Base-by-base conservation (phyloP, 805 yeast genomes). In the Candida krabiensis region DNA sequence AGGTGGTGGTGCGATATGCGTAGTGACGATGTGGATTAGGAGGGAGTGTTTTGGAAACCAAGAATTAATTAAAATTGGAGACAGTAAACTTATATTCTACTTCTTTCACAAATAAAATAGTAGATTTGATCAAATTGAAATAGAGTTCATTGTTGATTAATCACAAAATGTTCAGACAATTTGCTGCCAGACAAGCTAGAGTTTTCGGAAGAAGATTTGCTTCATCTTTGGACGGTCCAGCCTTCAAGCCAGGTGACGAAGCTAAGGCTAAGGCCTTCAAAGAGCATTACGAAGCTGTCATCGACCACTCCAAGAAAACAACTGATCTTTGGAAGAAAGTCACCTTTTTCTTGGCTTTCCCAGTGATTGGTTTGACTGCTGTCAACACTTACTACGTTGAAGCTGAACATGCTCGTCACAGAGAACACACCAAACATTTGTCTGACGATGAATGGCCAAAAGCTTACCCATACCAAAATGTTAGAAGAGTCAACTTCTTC, bases 391-490 rank as follows among this genome's bases (percentile, higher is more conserved):
- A 76, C 67, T 78, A 77, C 55, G 74, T 83, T 60, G 99, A 91
- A 74, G 68, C 74, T 57, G 87, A 84, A 66, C 99, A 93, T 67
- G 89, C 93, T 53, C 76, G 82, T 58, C 99, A 93, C 77, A 80
- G 93, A 73, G 76, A 75, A 63, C 93, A 85, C 67, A 70, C 79
- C 57, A 70, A 64, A 52, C 83, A 81, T 58, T 70, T 87, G 41
- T 65, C 88, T 23, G 97, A 90, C 64, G 91, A 83, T 55, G 95
- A 90, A 63, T 86, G 96, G 89, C 97, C 97, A 60, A 70, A 66
- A 46, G 93, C 85, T 69, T 86, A 86, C 73, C 90, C 82, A 56
- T 93, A 79, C 80, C 90, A 84, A 76, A 93, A 93, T 77, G 66
- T 89, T 56, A 87, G 98, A 80, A 63, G 66, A 62, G 83, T 80